phyloP scores from a whole-genome alignment of 345 rosid genomes.

The Aquilaria sinensis region DNA sequence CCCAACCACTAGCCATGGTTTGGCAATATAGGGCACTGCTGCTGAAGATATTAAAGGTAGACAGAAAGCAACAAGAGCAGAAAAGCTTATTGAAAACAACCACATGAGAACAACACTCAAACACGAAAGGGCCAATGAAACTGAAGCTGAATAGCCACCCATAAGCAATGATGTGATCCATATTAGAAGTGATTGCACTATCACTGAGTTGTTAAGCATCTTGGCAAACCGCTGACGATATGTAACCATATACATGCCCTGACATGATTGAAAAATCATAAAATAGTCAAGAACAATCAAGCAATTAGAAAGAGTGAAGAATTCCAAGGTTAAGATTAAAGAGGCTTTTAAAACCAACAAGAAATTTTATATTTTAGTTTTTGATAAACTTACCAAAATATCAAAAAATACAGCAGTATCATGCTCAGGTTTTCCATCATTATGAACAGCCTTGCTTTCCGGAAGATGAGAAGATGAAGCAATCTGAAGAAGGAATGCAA shows the following conservation, averaged over 20 bases:
- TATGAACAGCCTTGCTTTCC: slow-evolving; percentile 25
- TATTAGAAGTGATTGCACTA: slow-evolving; percentile 76
- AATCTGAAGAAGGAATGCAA: slow-evolving; percentile 71
- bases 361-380: slow-evolving; percentile 16
- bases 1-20: slow-evolving; percentile 77
- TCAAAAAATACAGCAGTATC: slow-evolving; percentile 67
- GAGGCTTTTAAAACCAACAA: slow-evolving; percentile 4
- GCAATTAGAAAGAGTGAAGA: background rate
- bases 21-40: slow-evolving; percentile 75
- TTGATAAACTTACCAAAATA: slow-evolving; percentile 54
- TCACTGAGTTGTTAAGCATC: slow-evolving; percentile 73
- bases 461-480: slow-evolving; percentile 58
- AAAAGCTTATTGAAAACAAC: slow-evolving; percentile 72
- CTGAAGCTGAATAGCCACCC: slow-evolving; percentile 78
- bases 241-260: slow-evolving; percentile 82
- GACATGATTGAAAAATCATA: slow-evolving; percentile 22
- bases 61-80: slow-evolving; percentile 57
- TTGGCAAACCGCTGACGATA: slow-evolving; percentile 60
- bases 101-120: slow-evolving; percentile 59
- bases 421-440: slow-evolving; percentile 26
- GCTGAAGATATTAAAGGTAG: slow-evolving; percentile 68
- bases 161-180: slow-evolving; percentile 75
- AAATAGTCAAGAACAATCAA: background rate
- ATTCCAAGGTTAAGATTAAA: slow-evolving; percentile 6
- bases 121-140: slow-evolving; percentile 61